Base-by-base conservation (phyloP, 2,329 filamentous ascomycete species). In the Neocucurbitaria cava region DNA sequence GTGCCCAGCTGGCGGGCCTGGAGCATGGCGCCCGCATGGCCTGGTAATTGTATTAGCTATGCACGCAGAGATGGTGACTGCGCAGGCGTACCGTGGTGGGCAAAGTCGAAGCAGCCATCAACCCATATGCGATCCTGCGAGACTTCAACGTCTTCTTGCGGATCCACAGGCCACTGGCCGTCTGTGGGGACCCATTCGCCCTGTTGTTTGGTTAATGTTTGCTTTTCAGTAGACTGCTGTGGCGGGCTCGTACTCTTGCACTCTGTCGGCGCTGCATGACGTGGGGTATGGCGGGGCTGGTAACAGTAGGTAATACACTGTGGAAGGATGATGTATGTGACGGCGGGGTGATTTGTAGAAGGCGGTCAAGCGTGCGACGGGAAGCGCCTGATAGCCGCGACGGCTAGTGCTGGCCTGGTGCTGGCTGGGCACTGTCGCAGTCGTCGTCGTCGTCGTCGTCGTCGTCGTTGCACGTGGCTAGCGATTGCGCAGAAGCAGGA, bases 21-120 rank as follows among this genome's bases (percentile, higher is more conserved):
- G 44, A 99, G 87, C 84, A 98, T 96, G 62, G 95, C 95, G 56
- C 95, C 95, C 5, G 95, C 95, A 81, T 99, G 95, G 69, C 95
- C 91, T 94, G 52, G 23, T 66, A 79, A 18, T 18, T 9, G 10
- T 35, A 50, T 58, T 28, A 51, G 59, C 24, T 41, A 38, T 33
- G 42, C 5, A 33, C 30, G 31, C 5, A 8, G 38, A 3, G 40
- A 31, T 11, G 38, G 13, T n/a, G 8, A 17, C 10, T 3, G 33
- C 1, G 23, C 7, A 17, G 39, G 35, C 62, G 20, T 77, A 92
- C 91, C 95, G 76, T 98, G 95, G 76, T 99, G 95, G 79, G 93
- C 96, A 79, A 99, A 99, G 81, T 99, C 95, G 80, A 97, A 99
- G 83, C 95, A 99, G 59, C 95, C 95, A 76, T 99, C 95, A 23